phyloP scores from a whole-genome alignment of 805 yeast species.

The Zygosaccharomyces siamensis region DNA sequence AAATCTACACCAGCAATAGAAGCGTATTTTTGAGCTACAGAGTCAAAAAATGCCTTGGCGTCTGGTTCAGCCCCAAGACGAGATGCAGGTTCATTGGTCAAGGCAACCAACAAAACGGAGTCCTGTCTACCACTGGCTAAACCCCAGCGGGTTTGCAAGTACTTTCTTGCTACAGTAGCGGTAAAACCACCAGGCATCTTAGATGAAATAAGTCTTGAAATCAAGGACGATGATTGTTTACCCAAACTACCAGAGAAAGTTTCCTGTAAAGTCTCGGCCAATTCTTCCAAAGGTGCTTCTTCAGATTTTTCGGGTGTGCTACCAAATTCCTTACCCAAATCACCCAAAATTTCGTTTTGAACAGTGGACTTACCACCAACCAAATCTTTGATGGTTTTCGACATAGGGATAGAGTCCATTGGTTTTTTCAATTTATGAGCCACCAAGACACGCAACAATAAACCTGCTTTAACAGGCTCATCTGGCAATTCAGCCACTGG shows the following conservation, averaged over 20 bases:
- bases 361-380: constrained; percentile 99
- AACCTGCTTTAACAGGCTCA: constrained; percentile 80
- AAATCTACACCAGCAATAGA: constrained; percentile 73
- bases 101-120: constrained; percentile 72
- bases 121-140: constrained; percentile 93
- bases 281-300: constrained; percentile 92
- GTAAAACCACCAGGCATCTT: constrained; percentile 99
- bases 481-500: constrained; percentile 84
- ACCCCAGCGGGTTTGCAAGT: constrained; percentile 90
- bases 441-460: constrained; percentile 81
- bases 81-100: constrained; percentile 84
- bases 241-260: constrained; percentile 85
- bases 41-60: constrained; percentile 85
- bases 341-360: constrained; percentile 98
- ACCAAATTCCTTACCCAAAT: constrained; percentile 96
- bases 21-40: constrained; percentile 80
- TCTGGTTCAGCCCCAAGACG: constrained; percentile 85
- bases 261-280: constrained; percentile 93
- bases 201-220: constrained; percentile 88
- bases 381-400: constrained; percentile 92
- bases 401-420: constrained; percentile 75
- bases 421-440: constrained; percentile 95
- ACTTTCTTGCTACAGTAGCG: constrained; percentile 84
- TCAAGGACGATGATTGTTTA: constrained; percentile 83
- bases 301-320: constrained; percentile 98